Base-by-base conservation (phyloP, 2,329 filamentous ascomycete species). In the Microdochium paspali region DNA sequence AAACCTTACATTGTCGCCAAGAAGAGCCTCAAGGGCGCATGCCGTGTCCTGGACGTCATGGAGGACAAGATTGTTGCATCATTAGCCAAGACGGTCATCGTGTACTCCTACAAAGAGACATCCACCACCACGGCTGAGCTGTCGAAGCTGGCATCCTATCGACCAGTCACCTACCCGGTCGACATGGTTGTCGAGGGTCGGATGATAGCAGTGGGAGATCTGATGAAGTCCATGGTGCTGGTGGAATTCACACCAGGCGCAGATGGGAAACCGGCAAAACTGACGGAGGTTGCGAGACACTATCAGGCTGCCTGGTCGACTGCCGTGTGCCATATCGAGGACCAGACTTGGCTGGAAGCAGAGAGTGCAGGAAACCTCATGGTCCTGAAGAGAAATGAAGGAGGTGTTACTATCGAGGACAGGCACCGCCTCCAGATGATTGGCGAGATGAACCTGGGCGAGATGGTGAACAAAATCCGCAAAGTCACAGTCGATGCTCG, bases 211-310 rank as follows among this genome's bases (percentile, higher is more conserved):
- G 82, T 97, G 10, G 87, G 85, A 1, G 93, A 98, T 60, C 70
- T 98, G 43, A 96, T 95, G 87, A 96, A 97, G 67, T 95, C 88
- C 1, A 73, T 95, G 23, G 83, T 85, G 1, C 69, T 97, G 5
- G 72, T 96, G 9, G 75, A 93, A 59, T 93, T 85, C 59, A 70
- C 74, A 0, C 74, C 75, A 2, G 76, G 80, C 2, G 63, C 72
- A 21, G 67, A 77, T 3, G 79, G 76, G 1, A 65, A 77, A n/a
- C 67, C 74, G 10, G 78, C 84, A 47, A 77, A 72, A 46, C 72
- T 97, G 7, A 72, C 73, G 1, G 89, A 95, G 69, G 72, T 86
- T 3, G 86, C 85, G 3, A 78, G 90, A 20, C 88, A 96, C 61
- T 89, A 84, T 56, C 82, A 91, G 57, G 84, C 86, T 1, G 74